Conservation (phyloP, 179 eudicot species). For the Silene vulgaris region DNA sequence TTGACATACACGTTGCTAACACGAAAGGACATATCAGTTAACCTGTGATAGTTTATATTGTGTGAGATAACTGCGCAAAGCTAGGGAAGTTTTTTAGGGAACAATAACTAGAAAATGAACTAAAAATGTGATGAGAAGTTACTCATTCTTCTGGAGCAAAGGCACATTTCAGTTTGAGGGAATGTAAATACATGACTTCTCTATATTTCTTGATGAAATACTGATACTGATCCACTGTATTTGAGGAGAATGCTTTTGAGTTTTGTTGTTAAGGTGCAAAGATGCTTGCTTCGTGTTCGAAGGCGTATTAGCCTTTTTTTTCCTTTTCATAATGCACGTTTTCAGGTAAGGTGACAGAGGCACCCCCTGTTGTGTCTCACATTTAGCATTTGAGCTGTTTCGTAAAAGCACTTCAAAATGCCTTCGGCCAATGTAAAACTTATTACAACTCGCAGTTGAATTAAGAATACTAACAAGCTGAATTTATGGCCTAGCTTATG, state of each 20-base stretch:
- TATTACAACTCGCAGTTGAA: not conserved
- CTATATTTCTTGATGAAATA: not conserved
- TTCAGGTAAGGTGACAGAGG: not conserved
- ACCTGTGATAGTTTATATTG: not conserved
- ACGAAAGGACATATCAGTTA: no score
- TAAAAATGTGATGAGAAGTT: not conserved
- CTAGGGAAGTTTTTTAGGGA: not conserved
- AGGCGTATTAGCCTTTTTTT: not conserved
- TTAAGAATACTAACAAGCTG: not conserved
- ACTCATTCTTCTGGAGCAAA: not conserved
- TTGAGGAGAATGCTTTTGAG: not conserved
- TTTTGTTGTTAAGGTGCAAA: not conserved
- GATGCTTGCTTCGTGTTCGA: not conserved
- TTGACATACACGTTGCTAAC: not conserved
- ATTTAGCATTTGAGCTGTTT: not conserved
- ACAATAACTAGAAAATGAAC: not conserved
- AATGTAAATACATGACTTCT: not conserved
- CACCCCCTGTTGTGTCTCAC: not conserved
- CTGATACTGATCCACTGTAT: constrained; percentile 3
- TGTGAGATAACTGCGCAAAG: not conserved
- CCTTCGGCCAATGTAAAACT: not conserved
- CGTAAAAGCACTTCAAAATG: not conserved
- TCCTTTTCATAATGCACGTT: not conserved
- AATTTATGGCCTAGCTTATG: not conserved
- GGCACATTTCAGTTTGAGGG: not conserved